phyloP scores from a whole-genome alignment of 257 asterid genomes.

The Lycium ferocissimum region DNA sequence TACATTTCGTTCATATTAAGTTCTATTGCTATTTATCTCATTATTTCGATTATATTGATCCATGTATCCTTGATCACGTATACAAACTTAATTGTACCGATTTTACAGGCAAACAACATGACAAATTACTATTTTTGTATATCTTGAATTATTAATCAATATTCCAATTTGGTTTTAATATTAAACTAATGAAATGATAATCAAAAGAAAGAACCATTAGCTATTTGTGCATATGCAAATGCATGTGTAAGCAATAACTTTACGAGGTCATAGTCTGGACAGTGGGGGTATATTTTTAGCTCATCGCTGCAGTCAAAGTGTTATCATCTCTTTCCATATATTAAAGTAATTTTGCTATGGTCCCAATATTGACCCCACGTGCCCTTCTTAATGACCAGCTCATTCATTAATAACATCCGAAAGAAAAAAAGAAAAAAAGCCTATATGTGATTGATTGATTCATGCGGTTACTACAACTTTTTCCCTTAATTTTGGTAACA shows the following conservation, averaged over 20 bases:
- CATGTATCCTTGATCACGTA: too few relatives aligned
- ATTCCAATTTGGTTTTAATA: not conserved
- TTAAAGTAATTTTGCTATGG: not conserved
- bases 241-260: conserved; percentile 21
- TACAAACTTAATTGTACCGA: too few relatives aligned
- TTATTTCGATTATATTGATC: too few relatives aligned
- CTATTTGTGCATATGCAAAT: not conserved
- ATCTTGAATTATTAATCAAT: not conserved
- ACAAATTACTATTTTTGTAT: too few relatives aligned
- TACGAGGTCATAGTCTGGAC: not conserved
- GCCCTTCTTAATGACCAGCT: conserved; percentile 25
- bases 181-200: not conserved
- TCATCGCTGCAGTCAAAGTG: conserved; percentile 25
- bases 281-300: not conserved
- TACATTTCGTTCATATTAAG: too few relatives aligned
- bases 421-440: not conserved
- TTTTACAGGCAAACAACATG: too few relatives aligned
- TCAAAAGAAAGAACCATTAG: not conserved
- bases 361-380: conserved; percentile 36
- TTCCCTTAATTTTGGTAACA: not conserved
- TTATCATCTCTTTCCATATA: conserved; percentile 8
- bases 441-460: conserved; percentile 2
- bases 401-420: not conserved
- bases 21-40: too few relatives aligned
- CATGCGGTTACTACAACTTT: not conserved